Evolutionary conservation across 306 rosid genomes (phyloP), one percentile per base, ranked within the genome.

Genomic region (Adenanthera pavonina): DNA sequence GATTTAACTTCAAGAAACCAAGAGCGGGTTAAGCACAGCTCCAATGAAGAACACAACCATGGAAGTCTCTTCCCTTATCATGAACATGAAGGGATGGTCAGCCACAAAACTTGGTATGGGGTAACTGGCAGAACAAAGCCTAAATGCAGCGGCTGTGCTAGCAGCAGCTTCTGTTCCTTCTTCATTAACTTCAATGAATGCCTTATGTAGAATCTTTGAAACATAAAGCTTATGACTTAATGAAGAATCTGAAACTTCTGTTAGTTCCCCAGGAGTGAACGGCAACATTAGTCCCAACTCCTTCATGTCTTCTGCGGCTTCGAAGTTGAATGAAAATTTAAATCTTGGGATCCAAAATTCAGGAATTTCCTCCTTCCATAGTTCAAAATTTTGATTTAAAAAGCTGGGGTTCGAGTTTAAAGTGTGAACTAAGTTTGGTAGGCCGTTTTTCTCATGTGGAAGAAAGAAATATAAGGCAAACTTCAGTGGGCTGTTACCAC

Each of bases 331-430:
- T 3, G 73, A 51, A 25, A 87, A 41, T 15, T 76, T 79, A 64
- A 84, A 87, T 46, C 75, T 79, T 25, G 83, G 90, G 40, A 87
- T 82, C 66, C 79, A 35, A 7, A 87, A 30, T 1, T 76, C 6
- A 3, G 25, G 4, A 0, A 84, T 46, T 0, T 14, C 16, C 43
- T 15, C 69, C 3, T 1, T 0, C 0, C 0, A 0, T 0, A 10
- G 7, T 10, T 62, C 54, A 19, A 57, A 7, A 10, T 78, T 49
- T 8, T 41, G 62, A 6, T 85, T 64, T 4, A 82, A 36, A 72
- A 59, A 82, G 13, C 46, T 80, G 2, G 78, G 34, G 0, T 79
- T 68, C 3, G 67, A 16, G 49, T 41, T 11, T 2, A 76, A 33
- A 43, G 19, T 71, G 6, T 67, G 40, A 25, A 82, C n/a, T 10